Evolutionary conservation across 805 yeast genomes (phyloP), one percentile per base, ranked within the genome.

Genomic region (Monosporozyma aerobia): DNA sequence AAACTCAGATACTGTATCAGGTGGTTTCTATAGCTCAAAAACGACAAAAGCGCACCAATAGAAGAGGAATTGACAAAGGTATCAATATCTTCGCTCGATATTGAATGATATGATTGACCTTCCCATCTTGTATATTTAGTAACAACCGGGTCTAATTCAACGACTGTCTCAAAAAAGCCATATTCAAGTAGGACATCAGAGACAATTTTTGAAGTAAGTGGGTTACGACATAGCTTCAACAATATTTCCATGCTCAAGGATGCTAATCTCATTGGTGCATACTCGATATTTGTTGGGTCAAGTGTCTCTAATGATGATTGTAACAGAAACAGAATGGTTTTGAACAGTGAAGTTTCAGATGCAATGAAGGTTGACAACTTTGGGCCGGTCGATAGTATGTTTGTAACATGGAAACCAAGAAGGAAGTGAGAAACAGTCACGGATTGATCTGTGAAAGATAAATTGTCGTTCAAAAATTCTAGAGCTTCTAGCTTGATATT

Each of bases 361-460:
- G 68, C 69, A 50, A 84, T 76, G 25, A 81, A 80, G 0, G 88
- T 81, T 0, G 70, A 63, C 0, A 73, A 63, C 3, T 63, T 55
- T 14, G 75, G 73, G 2, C 81, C 81, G n/a, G 82, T 64, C 0
- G 78, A 65, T 22, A 82, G 69, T n/a, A 77, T 73, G 50, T 76
- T 78, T 1, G 70, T 67, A 39, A 77, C 69, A 44, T 79, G 81
- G 65, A 82, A 89, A 0, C 98, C 98, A 1, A 92, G 73, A 8
- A 92, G 65, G 58, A 84, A 83, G 63, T 90, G 97, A 0, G 92
- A 72, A 1, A 85, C 75, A 0, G 83, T 76, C 5, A 81, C 76
- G 14, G 68, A 69, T 10, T 69, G 70, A 0, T 74, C 69, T 7
- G 72, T 69, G 1, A 70, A 56, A 1, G 72, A 64, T 49, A 88